Conservation (phyloP, 2,329 filamentous ascomycete species). For the Cercospora sp. region DNA sequence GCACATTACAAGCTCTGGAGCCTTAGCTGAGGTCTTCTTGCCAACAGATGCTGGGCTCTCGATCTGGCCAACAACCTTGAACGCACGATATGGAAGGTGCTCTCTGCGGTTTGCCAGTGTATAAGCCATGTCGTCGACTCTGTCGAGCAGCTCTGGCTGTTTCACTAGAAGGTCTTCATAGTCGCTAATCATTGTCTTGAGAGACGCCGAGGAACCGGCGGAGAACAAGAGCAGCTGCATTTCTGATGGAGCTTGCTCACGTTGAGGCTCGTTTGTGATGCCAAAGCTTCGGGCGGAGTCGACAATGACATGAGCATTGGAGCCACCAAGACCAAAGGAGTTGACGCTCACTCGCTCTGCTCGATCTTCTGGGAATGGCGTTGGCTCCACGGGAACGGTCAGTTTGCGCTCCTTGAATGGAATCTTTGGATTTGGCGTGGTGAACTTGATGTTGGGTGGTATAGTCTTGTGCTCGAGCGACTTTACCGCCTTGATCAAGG, state of each 20-base stretch:
- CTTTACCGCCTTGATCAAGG: constrained; percentile 23
- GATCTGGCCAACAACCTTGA: not conserved
- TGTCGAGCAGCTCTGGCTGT: not conserved
- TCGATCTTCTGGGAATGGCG: not conserved
- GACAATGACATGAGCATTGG: not conserved
- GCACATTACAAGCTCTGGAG: not conserved
- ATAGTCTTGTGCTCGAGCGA: not conserved
- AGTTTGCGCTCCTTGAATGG: not conserved
- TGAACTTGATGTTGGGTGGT: not conserved
- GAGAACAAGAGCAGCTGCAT: not conserved
- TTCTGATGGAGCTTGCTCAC: not conserved
- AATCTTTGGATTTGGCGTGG: not conserved
- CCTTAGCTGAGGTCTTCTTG: not conserved
- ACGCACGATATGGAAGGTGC: not conserved
- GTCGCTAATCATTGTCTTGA: not conserved
- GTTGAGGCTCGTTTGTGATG: not conserved
- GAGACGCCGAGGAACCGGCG: not conserved
- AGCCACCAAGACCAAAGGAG: not conserved
- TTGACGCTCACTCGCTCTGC: not conserved
- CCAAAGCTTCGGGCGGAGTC: not conserved
- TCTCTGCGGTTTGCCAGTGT: not conserved
- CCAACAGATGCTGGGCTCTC: not conserved
- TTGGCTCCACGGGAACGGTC: not conserved
- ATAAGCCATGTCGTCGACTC: not conserved
- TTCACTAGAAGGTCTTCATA: not conserved